Evolutionary conservation across 2,329 filamentous ascomycete species (phyloP).

Genomic region (Curvularia verruculosa): DNA sequence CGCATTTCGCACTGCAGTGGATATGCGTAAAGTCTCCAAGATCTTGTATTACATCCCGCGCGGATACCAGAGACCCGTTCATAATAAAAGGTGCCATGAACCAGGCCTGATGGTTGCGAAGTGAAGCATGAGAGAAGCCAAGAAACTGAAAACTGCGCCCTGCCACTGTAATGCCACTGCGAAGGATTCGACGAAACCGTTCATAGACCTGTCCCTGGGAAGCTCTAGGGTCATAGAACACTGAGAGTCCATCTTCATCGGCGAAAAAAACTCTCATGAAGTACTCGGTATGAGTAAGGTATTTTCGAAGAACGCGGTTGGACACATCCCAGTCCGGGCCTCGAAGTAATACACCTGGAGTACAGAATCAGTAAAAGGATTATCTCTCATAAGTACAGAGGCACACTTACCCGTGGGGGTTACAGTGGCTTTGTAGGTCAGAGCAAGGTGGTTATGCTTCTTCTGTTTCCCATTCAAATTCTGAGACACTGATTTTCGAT

Average conservation of each 20-base stretch:
- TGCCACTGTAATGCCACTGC: slow-evolving; percentile 58
- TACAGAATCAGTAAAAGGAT: not conserved
- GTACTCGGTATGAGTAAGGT: slow-evolving; percentile 28
- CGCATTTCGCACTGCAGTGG: slow-evolving; percentile 62
- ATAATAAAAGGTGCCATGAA: slow-evolving; percentile 42
- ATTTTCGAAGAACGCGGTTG: slow-evolving; percentile 42
- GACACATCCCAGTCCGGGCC: slow-evolving; percentile 65
- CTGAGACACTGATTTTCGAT: slow-evolving; percentile 62
- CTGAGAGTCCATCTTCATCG: slow-evolving; percentile 72
- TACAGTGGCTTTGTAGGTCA: slow-evolving; percentile 61
- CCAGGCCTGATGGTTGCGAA: slow-evolving; percentile 40
- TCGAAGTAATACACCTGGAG: slow-evolving; percentile 45
- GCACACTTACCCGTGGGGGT: slow-evolving; percentile 48
- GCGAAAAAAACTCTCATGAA: slow-evolving; percentile 69
- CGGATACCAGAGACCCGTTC: slow-evolving; percentile 55
- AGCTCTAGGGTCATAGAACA: slow-evolving; percentile 61
- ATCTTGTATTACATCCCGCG: slow-evolving; percentile 58
- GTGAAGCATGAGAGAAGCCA: slow-evolving; percentile 43
- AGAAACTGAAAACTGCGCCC: slow-evolving; percentile 40
- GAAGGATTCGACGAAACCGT: slow-evolving; percentile 66
- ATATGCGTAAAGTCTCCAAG: slow-evolving; percentile 55
- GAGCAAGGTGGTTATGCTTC: slow-evolving; percentile 52
- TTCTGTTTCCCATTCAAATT: slow-evolving; percentile 57
- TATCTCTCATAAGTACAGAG: not conserved
- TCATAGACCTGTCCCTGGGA: slow-evolving; percentile 38